Conservation (phyloP, 2,329 filamentous ascomycete genomes). For the Fusarium sarcochroum region DNA sequence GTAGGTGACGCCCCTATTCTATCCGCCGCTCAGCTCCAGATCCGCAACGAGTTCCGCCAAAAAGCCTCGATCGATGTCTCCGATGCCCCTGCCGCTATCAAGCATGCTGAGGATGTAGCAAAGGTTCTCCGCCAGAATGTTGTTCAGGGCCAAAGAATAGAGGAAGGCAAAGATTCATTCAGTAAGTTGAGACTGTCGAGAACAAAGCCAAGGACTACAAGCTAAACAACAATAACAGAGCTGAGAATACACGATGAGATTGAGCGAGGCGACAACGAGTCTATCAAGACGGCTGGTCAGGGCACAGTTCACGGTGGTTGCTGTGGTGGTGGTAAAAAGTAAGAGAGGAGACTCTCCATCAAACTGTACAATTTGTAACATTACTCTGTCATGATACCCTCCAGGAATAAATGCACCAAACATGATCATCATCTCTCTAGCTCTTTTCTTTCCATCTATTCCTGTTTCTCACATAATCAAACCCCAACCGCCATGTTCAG, state of each 20-base stretch:
- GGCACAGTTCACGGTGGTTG: constrained; percentile 47
- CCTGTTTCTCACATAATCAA: constrained; percentile 27
- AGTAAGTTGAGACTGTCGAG: constrained; percentile 57
- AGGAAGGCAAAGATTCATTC: constrained; percentile 63
- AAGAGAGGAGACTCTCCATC: constrained; percentile 31
- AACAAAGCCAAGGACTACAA: background rate
- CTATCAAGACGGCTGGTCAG: constrained; percentile 75
- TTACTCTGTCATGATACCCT: constrained; percentile 53
- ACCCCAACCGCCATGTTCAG: constrained; percentile 22
- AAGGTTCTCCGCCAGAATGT: constrained; percentile 85
- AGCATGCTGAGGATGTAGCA: constrained; percentile 87
- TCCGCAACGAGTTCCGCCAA: constrained; percentile 79
- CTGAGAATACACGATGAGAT: constrained; percentile 91
- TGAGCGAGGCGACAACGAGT: constrained; percentile 94
- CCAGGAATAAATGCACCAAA: constrained; percentile 41
- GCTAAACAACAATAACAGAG: constrained; percentile 65
- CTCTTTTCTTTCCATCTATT: constrained; percentile 25
- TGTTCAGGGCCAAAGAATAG: constrained; percentile 80
- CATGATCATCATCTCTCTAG: constrained; percentile 38
- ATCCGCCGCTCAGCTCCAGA: constrained; percentile 77
- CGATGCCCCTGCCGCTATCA: constrained; percentile 74
- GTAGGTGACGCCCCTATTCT: constrained; percentile 80
- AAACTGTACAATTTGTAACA: constrained; percentile 51
- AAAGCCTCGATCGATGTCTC: constrained; percentile 71
- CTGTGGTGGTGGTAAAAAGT: constrained; percentile 53